phyloP scores from a whole-genome alignment of 169 alveolate species.

The Eimeria necatrix region DNA sequence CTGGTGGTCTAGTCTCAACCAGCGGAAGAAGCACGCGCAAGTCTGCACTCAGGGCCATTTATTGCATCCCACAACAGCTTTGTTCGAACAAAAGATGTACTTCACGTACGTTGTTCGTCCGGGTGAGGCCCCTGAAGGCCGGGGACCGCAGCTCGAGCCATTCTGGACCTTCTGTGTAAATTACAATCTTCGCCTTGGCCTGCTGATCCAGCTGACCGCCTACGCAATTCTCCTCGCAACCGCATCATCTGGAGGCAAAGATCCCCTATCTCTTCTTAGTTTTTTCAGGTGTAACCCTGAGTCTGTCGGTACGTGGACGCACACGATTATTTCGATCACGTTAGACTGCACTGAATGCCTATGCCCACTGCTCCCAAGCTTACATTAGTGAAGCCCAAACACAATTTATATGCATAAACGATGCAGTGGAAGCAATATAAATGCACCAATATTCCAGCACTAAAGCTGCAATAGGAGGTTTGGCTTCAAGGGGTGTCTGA shows the following conservation, averaged over 20 bases:
- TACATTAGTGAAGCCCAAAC: too few species aligned
- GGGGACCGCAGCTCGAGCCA: slow-evolving; percentile 96
- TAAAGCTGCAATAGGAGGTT: background rate
- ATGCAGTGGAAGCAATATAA: background rate
- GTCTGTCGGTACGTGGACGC: slow-evolving; percentile 85
- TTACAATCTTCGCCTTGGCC: slow-evolving; percentile 93
- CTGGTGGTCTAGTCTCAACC: background rate
- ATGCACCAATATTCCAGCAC: background rate
- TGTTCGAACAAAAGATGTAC: slow-evolving; percentile 86
- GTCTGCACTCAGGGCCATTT: background rate
- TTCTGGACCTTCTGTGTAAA: slow-evolving; percentile 93
- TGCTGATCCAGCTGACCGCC: slow-evolving; percentile 89
- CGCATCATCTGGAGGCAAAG: slow-evolving; percentile 89
- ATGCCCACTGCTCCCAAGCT: background rate
- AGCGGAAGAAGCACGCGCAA: background rate
- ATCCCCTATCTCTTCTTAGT: slow-evolving; percentile 89
- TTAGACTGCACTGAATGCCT: background rate
- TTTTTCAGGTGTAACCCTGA: slow-evolving; percentile 91
- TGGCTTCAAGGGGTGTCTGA: too few species aligned
- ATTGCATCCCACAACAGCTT: background rate
- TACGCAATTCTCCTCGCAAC: slow-evolving; percentile 85
- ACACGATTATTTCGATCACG: background rate
- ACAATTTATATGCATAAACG: background rate
- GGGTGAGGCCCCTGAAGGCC: slow-evolving; percentile 97
- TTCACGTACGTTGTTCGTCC: slow-evolving; percentile 96